Conservation (phyloP, 371 early-diverging fungal species). For the Mortierella sp. region DNA sequence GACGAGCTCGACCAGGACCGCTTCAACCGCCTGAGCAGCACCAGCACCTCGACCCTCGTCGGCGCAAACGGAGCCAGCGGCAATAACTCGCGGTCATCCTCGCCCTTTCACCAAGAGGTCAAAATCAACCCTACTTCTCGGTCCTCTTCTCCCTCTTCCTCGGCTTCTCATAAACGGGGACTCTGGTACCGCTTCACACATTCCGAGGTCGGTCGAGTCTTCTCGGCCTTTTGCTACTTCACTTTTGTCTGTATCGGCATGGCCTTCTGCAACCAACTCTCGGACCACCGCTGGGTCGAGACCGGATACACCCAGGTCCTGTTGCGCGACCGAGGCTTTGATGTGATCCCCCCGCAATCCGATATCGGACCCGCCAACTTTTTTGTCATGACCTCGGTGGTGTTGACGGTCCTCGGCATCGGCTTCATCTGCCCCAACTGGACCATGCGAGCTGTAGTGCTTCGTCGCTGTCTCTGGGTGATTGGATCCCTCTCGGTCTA, state of each 20-base stretch:
- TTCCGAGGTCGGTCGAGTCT: conserved; percentile 46
- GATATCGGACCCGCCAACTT: conserved; percentile 62
- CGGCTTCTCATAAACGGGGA: background rate
- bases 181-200: conserved; percentile 36
- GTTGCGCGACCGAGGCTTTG: conserved; percentile 53
- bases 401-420: conserved; percentile 62
- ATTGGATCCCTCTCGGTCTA: conserved; percentile 69
- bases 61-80: conserved; percentile 4
- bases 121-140: conserved; percentile 5
- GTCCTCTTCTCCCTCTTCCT: background rate
- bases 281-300: conserved; percentile 58
- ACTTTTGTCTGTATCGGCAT: conserved; percentile 43
- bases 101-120: conserved; percentile 7
- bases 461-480: conserved; percentile 73
- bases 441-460: conserved; percentile 66
- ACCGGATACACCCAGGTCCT: conserved; percentile 45
- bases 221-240: conserved; percentile 38
- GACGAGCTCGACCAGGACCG: conserved; percentile 20
- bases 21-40: conserved; percentile 30
- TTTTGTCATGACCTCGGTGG: conserved; percentile 60
- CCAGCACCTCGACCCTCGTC: conserved; percentile 31
- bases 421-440: conserved; percentile 64
- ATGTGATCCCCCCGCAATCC: conserved; percentile 36
- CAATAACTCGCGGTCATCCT: conserved; percentile 12
- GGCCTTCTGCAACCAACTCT: conserved; percentile 59